Evolutionary conservation across 208 protist species (phyloP).

Genomic region (Trypanosoma avium): DNA sequence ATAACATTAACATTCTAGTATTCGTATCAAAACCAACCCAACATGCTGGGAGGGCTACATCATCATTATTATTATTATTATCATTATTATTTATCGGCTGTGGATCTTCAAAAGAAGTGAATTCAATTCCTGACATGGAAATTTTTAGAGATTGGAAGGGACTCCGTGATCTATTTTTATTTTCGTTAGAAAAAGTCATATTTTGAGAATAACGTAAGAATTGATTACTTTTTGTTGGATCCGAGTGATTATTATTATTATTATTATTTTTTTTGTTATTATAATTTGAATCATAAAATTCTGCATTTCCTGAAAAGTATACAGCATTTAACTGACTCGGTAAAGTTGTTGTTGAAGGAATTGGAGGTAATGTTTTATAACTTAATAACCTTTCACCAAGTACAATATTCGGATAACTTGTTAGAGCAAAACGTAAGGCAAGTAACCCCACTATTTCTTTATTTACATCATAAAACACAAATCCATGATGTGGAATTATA

Average conservation of each 20-base stretch:
- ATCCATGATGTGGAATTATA: constrained; percentile 69
- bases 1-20: constrained; percentile 39
- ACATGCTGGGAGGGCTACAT: constrained; percentile 29
- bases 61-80: neutral
- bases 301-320: constrained; percentile 34
- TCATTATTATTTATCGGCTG: no score
- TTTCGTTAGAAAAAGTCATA: no score
- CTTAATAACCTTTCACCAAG: constrained; percentile 38
- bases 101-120: constrained; percentile 7
- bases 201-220: no score
- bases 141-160: no score
- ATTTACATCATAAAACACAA: constrained; percentile 61
- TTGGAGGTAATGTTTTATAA: constrained; percentile 18
- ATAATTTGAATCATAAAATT: constrained; percentile 10
- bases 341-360: constrained; percentile 11
- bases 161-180: no score
- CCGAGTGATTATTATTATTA: neutral
- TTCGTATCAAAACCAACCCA: constrained; percentile 70
- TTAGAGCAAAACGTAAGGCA: constrained; percentile 39
- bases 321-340: constrained; percentile 31
- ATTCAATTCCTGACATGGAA: constrained; percentile 9
- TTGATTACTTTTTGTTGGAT: no score
- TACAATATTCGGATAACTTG: constrained; percentile 27
- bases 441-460: constrained; percentile 46
- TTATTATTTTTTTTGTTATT: neutral